Conservation (phyloP, 345 rosid genomes). For the Gynandropsis gynandra region DNA sequence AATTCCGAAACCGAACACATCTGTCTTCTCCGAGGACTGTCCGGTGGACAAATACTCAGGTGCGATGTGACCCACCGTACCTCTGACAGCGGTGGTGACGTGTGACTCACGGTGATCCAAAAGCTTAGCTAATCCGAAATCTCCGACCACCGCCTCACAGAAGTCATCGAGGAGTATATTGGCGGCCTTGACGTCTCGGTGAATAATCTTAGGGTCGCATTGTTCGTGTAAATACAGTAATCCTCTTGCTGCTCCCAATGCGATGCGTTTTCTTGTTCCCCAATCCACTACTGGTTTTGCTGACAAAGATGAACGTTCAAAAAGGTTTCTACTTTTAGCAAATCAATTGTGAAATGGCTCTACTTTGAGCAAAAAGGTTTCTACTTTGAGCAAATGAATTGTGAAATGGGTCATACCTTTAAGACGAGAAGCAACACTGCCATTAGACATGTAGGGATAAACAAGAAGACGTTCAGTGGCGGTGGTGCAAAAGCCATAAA, state of each 20-base stretch:
- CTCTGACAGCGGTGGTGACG: constrained; percentile 92
- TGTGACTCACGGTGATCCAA: constrained; percentile 84
- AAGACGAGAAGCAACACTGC: constrained; percentile 89
- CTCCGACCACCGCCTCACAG: constrained; percentile 87
- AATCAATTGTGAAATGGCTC: constrained; percentile 8
- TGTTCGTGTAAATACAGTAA: constrained; percentile 89
- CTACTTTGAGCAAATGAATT: neutral
- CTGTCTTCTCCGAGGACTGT: constrained; percentile 95
- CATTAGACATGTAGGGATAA: constrained; percentile 96
- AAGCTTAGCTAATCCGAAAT: constrained; percentile 89
- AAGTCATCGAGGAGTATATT: constrained; percentile 83
- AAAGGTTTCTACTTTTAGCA: neutral
- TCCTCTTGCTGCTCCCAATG: constrained; percentile 91
- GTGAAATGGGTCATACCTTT: constrained; percentile 39
- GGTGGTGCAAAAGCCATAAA: constrained; percentile 75
- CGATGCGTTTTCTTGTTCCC: constrained; percentile 84
- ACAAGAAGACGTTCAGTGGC: constrained; percentile 67
- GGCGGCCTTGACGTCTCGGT: constrained; percentile 94
- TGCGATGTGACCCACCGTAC: constrained; percentile 93
- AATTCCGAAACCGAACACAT: constrained; percentile 89
- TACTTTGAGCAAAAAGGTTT: neutral
- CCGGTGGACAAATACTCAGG: constrained; percentile 93
- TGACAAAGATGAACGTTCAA: constrained; percentile 23
- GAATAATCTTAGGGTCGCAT: constrained; percentile 96
- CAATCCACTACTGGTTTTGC: constrained; percentile 82